Evolutionary conservation across 2,329 filamentous ascomycete genomes (phyloP), one percentile per base, ranked within the genome.

Genomic region (Myotisia sp.): DNA sequence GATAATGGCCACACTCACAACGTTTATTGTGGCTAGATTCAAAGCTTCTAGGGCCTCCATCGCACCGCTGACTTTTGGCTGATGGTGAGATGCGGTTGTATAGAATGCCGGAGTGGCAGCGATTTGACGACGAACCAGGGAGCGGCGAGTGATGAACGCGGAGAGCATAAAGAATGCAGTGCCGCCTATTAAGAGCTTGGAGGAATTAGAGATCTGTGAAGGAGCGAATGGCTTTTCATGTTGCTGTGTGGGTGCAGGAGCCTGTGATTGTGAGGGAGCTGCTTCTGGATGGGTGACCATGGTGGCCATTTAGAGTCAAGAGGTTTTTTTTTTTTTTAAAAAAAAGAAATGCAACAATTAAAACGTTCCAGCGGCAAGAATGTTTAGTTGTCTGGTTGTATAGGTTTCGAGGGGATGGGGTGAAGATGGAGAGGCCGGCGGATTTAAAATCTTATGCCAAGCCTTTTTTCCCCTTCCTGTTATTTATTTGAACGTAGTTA

Each of bases 21-120:
- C 82, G 47, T 93, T 93, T 46, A 94, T 68, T 0, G 86, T 93
- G 0, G 87, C 90, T 22, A 94, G 64, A 31, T 77, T 80, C 14
- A 98, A 64, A 0, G 87, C 87, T 56, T 92, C 80, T 21, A 79
- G 59, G 1, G 87, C 87, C 42, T 94, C 77, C 24, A 79, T 53
- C 1, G 73, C 68, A 5, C 76, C 75, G 48, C 77, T 78, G 18
- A 73, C 66, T 9, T 52, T 43, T 1, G 54, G 57, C 26, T 57
- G 49, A 44, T 58, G 56, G 48, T 48, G 63, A 33, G 55, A 51
- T 54, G 55, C 56, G 65, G 59, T 56, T 27, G 43, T 63, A 66
- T 79, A 92, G 62, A 79, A 87, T 29, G 69, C 70, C 7, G 86
- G 85, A 24, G 72, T 59, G 8, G 72, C 62, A 14, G 71, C 64